Percentiles rank a stretch among this genome's conserved stretches.
Evolutionary conservation across 306 rosid genomes (phyloP).

Genomic region (Ormosia emarginata): DNA sequence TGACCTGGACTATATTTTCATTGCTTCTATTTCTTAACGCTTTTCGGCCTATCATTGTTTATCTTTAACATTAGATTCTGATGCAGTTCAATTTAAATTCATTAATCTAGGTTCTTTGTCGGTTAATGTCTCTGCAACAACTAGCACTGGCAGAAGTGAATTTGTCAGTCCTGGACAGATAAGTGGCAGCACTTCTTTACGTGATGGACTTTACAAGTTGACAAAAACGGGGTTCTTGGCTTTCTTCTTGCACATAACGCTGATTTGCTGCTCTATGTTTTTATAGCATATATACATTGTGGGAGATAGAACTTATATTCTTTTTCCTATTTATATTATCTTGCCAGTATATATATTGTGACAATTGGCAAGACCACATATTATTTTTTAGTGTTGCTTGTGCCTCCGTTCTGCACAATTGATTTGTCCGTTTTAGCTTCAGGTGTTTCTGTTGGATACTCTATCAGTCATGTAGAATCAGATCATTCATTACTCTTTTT

Average conservation of each 20-base stretch:
- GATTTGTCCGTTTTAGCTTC: constrained; percentile 22
- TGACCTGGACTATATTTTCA: neutral
- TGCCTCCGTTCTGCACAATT: constrained; percentile 24
- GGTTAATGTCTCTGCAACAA: constrained; percentile 75
- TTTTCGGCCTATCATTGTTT: neutral
- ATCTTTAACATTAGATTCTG: constrained; percentile 9
- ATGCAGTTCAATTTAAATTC: constrained; percentile 3
- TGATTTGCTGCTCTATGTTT: constrained; percentile 36
- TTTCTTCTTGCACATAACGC: constrained; percentile 37
- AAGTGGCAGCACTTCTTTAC: constrained; percentile 45
- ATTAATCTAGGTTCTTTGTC: constrained; percentile 60
- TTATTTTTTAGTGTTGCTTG: constrained; percentile 25
- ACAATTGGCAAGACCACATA: constrained; percentile 35
- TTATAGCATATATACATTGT: constrained; percentile 39
- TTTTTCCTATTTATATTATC: constrained; percentile 29
- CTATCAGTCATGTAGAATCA: constrained; percentile 32
- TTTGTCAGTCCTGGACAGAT: constrained; percentile 72
- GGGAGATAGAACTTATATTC: constrained; percentile 19
- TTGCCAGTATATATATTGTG: constrained; percentile 48
- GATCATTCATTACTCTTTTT: neutral
- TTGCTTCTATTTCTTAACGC: neutral
- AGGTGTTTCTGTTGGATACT: constrained; percentile 16
- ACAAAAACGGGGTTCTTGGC: constrained; percentile 38
- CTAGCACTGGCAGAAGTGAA: constrained; percentile 66
- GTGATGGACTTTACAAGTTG: constrained; percentile 27